Evolutionary conservation across 805 yeast genomes (phyloP), one percentile per base, ranked within the genome.

Genomic region (Saturnispora saitoi): DNA sequence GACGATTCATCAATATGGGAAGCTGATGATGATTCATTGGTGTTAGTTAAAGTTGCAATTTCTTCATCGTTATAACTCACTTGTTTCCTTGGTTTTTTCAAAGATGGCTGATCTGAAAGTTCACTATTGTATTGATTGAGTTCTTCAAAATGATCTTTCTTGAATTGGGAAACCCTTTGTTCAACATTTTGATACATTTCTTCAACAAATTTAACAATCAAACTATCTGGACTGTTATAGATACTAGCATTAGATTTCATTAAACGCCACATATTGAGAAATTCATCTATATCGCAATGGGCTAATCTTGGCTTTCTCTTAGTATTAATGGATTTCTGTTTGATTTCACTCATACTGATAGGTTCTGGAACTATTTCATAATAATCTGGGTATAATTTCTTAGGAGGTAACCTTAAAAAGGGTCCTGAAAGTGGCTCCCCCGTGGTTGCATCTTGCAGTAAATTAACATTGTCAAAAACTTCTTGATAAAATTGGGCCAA

Each of bases 311-410:
- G 64, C 60, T 83, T 81, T 54, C 81, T 77, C 26, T 24, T 51
- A 49, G 9, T 60, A 63, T 32, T 60, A 56, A 40, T 47, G 46
- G 81, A 58, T 45, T 70, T 71, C 64, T 75, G 78, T 50, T 67
- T 69, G 43, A 84, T 68, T 53, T 72, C 77, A 44, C 70, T 69
- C 43, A 85, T 63, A 2, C 88, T 73, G 17, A 81, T 76, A 28
- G 93, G 95, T 49, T 73, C 70, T 54, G 77, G 72, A 55, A 86
- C 84, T 54, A 85, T 66, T 32, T 76, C 73, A 58, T 83, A 86
- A 61, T 86, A 86, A 65, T 83, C 93, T 3, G 93, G 91, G 54
- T 85, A 84, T 10, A 75, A 61, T 58, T 77, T 77, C 59, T 72
- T 80, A 11, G 81, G 73, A 12, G 95, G 93, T 56, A 75, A 78